Percentiles rank a stretch among this genome's conserved stretches.
Evolutionary conservation across 331 rosid genomes (phyloP).

Genomic region (Malus hybrid): DNA sequence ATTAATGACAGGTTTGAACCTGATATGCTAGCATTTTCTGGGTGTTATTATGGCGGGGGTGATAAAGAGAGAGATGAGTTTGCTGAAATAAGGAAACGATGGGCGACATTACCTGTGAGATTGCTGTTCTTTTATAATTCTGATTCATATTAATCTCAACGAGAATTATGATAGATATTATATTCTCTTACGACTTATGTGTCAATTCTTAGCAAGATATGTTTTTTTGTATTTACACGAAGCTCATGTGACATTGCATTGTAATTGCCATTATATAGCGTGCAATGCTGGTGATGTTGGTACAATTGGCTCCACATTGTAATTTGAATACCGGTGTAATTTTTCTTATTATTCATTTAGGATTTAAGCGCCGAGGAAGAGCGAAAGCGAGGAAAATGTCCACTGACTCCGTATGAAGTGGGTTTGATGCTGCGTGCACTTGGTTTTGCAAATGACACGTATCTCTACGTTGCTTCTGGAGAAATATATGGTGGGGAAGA

Average conservation of each 20-base stretch:
- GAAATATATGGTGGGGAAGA: conserved; percentile 97
- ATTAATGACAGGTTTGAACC: conserved; percentile 84
- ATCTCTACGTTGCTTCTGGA: conserved; percentile 89
- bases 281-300: background rate
- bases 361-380: conserved; percentile 82
- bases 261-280: background rate
- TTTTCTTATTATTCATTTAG: conserved; percentile 27
- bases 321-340: conserved; percentile 11
- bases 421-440: conserved; percentile 91
- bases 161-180: conserved; percentile 5
- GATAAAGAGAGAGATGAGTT: conserved; percentile 85
- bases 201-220: background rate
- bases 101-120: conserved; percentile 97
- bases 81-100: conserved; percentile 91
- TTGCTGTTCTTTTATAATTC: conserved; percentile 16
- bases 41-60: conserved; percentile 98
- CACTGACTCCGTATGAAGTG: conserved; percentile 91
- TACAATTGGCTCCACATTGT: background rate
- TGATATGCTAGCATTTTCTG: conserved; percentile 98
- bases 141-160: background rate
- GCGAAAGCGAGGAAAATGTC: conserved; percentile 92
- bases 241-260: background rate
- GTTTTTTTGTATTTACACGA: background rate
- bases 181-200: background rate
- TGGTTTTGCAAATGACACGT: conserved; percentile 84